These are phyloP conservation scores for Hyparrhenia diplandra DNA, from an alignment of 176 grass and related monocot genomes.

Conservation along the genomic window DNA sequence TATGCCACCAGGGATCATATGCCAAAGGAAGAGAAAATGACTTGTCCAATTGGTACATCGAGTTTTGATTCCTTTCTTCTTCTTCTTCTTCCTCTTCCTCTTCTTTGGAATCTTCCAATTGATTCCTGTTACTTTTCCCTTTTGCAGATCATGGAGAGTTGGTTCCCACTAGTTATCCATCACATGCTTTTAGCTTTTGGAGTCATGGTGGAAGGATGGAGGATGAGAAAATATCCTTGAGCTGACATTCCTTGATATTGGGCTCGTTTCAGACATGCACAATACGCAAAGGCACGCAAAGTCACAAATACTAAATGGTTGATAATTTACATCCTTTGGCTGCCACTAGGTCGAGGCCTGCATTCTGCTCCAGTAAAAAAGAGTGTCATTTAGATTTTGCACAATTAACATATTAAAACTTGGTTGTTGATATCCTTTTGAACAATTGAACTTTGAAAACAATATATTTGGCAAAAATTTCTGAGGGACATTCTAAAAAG, in stretches of 20 bases:
- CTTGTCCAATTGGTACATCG: neutral
- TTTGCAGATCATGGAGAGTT: neutral
- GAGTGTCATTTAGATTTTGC: neutral
- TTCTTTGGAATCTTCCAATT: neutral
- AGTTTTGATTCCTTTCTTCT: neutral
- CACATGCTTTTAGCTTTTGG: neutral
- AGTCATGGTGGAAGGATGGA: neutral
- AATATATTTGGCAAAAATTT: neutral
- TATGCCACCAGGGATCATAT: neutral
- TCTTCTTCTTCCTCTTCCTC: neutral
- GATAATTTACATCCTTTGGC: neutral
- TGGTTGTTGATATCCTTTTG: neutral
- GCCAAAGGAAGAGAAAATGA: neutral
- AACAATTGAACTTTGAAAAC: neutral
- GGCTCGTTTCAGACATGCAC: neutral
- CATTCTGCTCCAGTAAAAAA: neutral
- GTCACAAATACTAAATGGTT: neutral
- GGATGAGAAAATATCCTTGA: neutral
- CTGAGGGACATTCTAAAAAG: neutral
- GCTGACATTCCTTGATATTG: neutral
- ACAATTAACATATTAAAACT: neutral
- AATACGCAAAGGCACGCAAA: neutral
- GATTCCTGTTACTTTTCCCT: neutral
- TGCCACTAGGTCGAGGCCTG: neutral
- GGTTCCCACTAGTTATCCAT: neutral